Percentiles rank a stretch among this genome's conserved stretches.
phyloP scores from a whole-genome alignment of 352 stramenopile genomes.

The Globisporangium ultimum region DNA sequence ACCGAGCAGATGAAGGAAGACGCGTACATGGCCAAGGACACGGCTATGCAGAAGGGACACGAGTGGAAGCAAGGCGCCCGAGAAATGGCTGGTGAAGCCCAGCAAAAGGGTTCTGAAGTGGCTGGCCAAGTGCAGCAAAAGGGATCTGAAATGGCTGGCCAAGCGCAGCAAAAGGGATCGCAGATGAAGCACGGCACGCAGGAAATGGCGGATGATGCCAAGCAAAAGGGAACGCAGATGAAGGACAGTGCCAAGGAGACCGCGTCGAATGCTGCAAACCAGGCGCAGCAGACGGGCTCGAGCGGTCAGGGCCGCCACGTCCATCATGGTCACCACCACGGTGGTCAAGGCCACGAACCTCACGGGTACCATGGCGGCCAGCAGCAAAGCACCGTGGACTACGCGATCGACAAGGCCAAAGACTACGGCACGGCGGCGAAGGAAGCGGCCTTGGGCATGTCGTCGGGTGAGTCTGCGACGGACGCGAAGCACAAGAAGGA shows the following conservation, averaged over 20 bases:
- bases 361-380: too few species aligned
- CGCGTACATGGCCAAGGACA: too few species aligned
- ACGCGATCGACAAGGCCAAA: neutral
- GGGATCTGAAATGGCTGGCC: neutral
- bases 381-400: neutral
- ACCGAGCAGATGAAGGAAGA: too few species aligned
- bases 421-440: slow-evolving; percentile 2
- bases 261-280: slow-evolving; percentile 1
- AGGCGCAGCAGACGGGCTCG: too few species aligned
- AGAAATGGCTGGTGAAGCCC: neutral
- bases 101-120: slow-evolving; percentile 1
- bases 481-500: slow-evolving; percentile 6
- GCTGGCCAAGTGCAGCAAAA: neutral
- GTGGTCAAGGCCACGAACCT: too few species aligned
- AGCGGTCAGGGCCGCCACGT: too few species aligned
- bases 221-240: slow-evolving; percentile 3
- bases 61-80: slow-evolving; percentile 6
- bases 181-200: neutral
- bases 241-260: neutral
- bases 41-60: neutral
- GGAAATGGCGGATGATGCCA: neutral
- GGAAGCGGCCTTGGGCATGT: neutral
- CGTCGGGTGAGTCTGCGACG: slow-evolving; percentile 1
- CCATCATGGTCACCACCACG: too few species aligned
- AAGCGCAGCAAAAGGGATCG: neutral